A percentile compares a stretch with the other conserved stretches of the same genome.
phyloP scores from a whole-genome alignment of 306 rosid genomes.

The Rosa rugosa region DNA sequence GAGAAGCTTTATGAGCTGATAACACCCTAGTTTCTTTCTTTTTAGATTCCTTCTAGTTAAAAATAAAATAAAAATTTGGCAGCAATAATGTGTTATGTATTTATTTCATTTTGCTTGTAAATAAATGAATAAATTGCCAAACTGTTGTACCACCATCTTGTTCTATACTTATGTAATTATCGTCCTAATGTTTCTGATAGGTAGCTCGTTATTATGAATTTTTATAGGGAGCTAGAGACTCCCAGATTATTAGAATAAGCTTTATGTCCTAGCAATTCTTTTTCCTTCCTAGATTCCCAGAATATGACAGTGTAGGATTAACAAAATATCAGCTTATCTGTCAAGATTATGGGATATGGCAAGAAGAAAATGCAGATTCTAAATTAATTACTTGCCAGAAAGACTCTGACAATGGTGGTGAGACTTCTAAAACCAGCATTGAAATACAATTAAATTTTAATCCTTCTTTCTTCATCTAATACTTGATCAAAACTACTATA shows the following conservation, averaged over 20 bases:
- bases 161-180: neutral
- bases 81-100: neutral
- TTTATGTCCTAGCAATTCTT: neutral
- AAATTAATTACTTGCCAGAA: neutral
- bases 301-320: neutral
- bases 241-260: neutral
- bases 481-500: constrained; percentile 35
- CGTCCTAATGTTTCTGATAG: neutral
- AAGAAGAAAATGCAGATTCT: neutral
- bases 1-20: neutral
- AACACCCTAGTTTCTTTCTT: neutral
- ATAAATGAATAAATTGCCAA: neutral
- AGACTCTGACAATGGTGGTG: neutral
- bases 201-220: neutral
- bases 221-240: neutral
- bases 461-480: constrained; percentile 2
- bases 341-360: neutral
- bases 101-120: constrained; percentile 11
- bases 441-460: neutral
- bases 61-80: neutral
- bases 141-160: neutral
- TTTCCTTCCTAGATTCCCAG: neutral
- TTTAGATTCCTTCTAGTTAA: neutral
- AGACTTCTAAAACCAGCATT: neutral
- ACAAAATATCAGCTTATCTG: neutral